Base-by-base conservation (phyloP, 1,139 yeast species). In the Candida neerlandica region DNA sequence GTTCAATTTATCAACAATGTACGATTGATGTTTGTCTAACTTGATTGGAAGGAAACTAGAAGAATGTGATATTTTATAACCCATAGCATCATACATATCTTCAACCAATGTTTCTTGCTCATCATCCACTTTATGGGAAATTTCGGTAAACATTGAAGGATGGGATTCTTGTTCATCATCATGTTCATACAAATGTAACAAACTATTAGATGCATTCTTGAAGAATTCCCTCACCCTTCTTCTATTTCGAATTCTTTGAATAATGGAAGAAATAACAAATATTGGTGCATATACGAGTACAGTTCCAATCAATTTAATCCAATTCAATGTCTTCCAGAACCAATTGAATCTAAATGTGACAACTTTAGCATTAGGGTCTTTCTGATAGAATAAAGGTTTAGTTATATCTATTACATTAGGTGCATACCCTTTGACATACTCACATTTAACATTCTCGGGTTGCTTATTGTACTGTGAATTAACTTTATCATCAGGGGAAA, bases 401-500 rank as follows among this genome's bases (percentile, higher is more conserved):
- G 65, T 46, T 27, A 71, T 63, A 55, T 85, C 86, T 27, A 86
- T 63, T 14, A 86, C 73, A 4, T 75, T 72, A 0, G 86, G 85
- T 41, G 64, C 80, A 58, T 82, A 85, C 7, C 78, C 78, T 1
- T 69, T 63, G 1, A 83, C 59, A 54, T 73, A 84, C 10, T 75
- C 72, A 21, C 84, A 71, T 10, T 64, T 60, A 44, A 77, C 69
- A 9, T 73, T 70, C 32, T 73, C 70, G 18, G 75, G 65, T 46
- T 67, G 64, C 44, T 70, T 70, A 52, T 73, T 72, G 41, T 70
- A 59, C 68, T 72, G 64, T 7, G 77, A 70, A 41, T 67, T 59
- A 60, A 78, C 88, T 0, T 95, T 95, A 60, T 89, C 95, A 18
- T 70, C 68, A 10, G 70, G 61, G 1, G 87, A 80, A 30, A 87